Base-by-base conservation (phyloP, 2,329 filamentous ascomycete species). In the Chlorencoelia australis region DNA sequence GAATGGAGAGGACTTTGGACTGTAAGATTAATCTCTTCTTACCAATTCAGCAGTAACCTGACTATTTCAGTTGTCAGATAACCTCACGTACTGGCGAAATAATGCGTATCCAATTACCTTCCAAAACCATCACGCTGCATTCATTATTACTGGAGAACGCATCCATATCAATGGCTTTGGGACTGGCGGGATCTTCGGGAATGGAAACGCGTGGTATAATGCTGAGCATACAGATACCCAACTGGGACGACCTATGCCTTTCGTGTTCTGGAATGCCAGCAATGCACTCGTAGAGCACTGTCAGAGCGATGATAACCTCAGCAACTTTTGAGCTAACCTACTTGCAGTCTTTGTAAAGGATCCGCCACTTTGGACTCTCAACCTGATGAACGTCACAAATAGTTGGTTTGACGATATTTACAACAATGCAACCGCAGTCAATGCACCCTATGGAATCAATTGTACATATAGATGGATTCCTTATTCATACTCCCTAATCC, bases 191-290 rank as follows among this genome's bases (percentile, higher is more conserved):
- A 71, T 74, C 32, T 50, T 70, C 37, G 69, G 69, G 5, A 71
- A 70, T 41, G 69, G 71, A 3, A 64, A 74, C 42, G 48, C 59
- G 1, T 74, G 70, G 70, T 74, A 74, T 42, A 62, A 56, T 13
- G 64, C 55, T 7, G 69, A 73, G 50, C 45, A 59, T 17, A 63
- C 58, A 10, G 44, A 52, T 5, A 73, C 68, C 0, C 62, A 61
- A 35, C 62, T 63, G 2, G 69, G 69, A 3, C 55, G 71, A 7
- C 70, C 69, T 0, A 74, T 74, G 69, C 68, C 69, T 0, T 73
- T 74, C 39, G 68, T 73, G 4, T 64, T 71, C 35, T 74, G 69
- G 70, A 74, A 73, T 44, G 65, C 69, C 3, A 65, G 61, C n/a
- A 62, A 72, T 35, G 68, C 73, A 2, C 55, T 58, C 4, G 67